A percentile compares a stretch with the other conserved stretches of the same genome.
phyloP scores from a whole-genome alignment of 2,329 filamentous ascomycete species.

The Apiospora marii region DNA sequence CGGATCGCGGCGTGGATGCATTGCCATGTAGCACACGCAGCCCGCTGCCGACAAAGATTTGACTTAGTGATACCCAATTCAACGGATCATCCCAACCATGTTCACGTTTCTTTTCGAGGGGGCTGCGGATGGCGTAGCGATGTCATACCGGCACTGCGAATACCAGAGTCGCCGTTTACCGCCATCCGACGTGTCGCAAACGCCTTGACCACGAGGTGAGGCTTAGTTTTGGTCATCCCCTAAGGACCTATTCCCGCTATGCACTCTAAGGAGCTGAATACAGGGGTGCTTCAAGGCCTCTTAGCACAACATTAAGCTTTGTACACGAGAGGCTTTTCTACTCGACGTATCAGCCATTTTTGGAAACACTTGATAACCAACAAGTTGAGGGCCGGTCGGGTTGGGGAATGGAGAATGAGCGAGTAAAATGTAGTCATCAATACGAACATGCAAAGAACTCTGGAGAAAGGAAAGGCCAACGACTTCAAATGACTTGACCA shows the following conservation, averaged over 20 bases:
- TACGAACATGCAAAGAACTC: not conserved
- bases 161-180: not conserved
- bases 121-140: not conserved
- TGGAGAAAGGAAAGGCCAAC: not conserved
- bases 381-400: not conserved
- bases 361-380: not conserved
- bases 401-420: not conserved
- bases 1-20: constrained; percentile 5
- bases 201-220: not conserved
- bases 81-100: not conserved
- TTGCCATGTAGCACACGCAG: not conserved
- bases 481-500: not conserved
- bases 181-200: not conserved
- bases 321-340: not conserved
- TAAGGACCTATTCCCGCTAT: not conserved
- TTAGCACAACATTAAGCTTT: not conserved
- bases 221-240: not conserved
- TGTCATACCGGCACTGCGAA: not conserved
- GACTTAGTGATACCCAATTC: constrained; percentile 14
- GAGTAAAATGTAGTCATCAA: not conserved
- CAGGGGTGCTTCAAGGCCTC: not conserved
- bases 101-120: not conserved
- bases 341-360: not conserved
- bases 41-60: not conserved
- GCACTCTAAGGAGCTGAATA: not conserved